Evolutionary conservation across 306 rosid genomes (phyloP).

Genomic region (Cyamopsis tetragonoloba): DNA sequence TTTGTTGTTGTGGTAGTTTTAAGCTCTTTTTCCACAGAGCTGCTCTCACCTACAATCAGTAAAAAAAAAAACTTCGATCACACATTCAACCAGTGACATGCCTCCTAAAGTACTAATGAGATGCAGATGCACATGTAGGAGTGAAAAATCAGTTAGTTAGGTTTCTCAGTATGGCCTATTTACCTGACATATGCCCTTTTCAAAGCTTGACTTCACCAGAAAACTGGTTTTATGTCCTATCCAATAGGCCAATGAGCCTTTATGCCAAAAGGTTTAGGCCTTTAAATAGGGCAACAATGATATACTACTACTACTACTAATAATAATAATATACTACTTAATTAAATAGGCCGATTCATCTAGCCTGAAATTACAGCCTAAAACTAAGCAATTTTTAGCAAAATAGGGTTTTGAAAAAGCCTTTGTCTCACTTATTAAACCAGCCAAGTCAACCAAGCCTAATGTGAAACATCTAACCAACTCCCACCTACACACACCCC

Average conservation of each 20-base stretch:
- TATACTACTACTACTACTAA: background rate
- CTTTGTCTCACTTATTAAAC: background rate
- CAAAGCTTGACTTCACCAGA: background rate
- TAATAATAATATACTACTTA: background rate
- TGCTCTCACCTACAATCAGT: constrained; percentile 79
- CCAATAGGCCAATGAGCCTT: background rate
- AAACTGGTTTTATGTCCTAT: background rate
- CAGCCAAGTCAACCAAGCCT: background rate
- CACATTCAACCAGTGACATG: constrained; percentile 9
- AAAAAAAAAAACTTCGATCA: background rate
- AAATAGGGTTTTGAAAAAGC: background rate
- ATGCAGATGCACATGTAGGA: background rate
- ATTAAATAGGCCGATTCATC: background rate
- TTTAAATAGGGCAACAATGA: background rate
- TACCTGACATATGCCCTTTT: background rate
- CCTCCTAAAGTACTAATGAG: background rate
- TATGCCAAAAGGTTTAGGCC: background rate
- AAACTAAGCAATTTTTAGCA: no score
- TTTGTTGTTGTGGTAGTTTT: constrained; percentile 64
- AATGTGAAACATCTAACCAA: background rate
- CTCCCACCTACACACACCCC: background rate
- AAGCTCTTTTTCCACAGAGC: constrained; percentile 92
- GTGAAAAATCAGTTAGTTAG: no score
- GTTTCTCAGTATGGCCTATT: background rate
- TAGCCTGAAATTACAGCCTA: background rate